Evolutionary conservation across 345 rosid species (phyloP).

Genomic region (Melaleuca quinquenervia): DNA sequence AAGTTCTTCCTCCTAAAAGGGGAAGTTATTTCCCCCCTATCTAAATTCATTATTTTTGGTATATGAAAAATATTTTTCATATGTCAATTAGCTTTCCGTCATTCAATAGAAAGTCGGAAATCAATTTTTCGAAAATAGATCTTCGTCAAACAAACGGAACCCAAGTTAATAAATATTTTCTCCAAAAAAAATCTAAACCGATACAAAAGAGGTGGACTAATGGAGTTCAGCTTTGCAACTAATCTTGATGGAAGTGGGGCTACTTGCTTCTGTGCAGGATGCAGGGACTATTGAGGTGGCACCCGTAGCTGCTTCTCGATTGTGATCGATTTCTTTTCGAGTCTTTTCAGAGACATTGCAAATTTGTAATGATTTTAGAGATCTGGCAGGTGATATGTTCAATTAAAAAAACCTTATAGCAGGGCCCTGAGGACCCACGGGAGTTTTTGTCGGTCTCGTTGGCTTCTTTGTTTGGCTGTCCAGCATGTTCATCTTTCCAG

Average conservation of each 20-base stretch:
- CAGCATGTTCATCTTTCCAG: neutral
- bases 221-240: neutral
- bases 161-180: neutral
- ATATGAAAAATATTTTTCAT: rapidly evolving
- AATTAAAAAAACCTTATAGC: neutral
- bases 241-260: neutral
- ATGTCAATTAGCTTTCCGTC: neutral
- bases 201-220: neutral
- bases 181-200: neutral
- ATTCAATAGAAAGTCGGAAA: neutral
- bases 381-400: neutral
- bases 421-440: neutral
- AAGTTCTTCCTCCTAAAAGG: no score
- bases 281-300: neutral
- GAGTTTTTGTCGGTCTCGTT: neutral
- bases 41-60: neutral
- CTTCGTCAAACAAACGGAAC: neutral
- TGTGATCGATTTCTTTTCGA: neutral
- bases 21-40: neutral
- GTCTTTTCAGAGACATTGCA: neutral
- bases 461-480: neutral
- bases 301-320: neutral
- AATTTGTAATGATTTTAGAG: neutral
- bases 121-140: neutral
- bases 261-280: neutral